Evolutionary conservation across 371 early-diverging fungal genomes (phyloP).

Genomic region (Umbelopsis sp.): DNA sequence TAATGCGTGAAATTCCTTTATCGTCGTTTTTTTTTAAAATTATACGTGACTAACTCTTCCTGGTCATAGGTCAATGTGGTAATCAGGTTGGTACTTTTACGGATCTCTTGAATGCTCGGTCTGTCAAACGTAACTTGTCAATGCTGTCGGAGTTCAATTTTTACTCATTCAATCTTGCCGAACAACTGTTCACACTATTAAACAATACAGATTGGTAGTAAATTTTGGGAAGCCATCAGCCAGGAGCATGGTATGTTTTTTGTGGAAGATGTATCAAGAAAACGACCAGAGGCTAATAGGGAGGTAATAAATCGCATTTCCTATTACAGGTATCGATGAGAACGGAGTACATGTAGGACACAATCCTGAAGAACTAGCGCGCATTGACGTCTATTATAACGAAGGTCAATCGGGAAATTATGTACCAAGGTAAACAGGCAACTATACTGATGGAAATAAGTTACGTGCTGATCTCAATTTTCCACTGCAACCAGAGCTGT

Average conservation of each 20-base stretch:
- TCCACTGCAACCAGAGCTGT: slow-evolving; percentile 77
- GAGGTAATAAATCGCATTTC: neutral
- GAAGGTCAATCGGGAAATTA: slow-evolving; percentile 87
- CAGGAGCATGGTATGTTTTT: slow-evolving; percentile 82
- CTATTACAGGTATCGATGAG: slow-evolving; percentile 54
- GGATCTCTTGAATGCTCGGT: neutral
- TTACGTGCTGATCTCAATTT: slow-evolving; percentile 19
- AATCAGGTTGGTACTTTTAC: slow-evolving; percentile 65
- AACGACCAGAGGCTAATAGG: neutral
- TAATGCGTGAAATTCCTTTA: slow-evolving; percentile 19
- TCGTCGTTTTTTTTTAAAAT: neutral
- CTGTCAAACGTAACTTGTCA: neutral
- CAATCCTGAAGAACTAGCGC: slow-evolving; percentile 85
- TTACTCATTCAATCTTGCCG: neutral
- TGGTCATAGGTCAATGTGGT: slow-evolving; percentile 77
- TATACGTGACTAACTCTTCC: slow-evolving; percentile 1
- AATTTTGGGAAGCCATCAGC: slow-evolving; percentile 95
- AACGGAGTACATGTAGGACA: slow-evolving; percentile 81
- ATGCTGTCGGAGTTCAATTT: slow-evolving; percentile 10
- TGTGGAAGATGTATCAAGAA: neutral
- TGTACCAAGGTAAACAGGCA: slow-evolving; percentile 62
- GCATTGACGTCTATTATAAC: slow-evolving; percentile 99
- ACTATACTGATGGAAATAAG: neutral
- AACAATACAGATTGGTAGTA: slow-evolving; percentile 68
- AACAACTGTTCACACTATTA: neutral